Conservation (phyloP, 495 filamentous ascomycete genomes). For the Oidiodendron maius region DNA sequence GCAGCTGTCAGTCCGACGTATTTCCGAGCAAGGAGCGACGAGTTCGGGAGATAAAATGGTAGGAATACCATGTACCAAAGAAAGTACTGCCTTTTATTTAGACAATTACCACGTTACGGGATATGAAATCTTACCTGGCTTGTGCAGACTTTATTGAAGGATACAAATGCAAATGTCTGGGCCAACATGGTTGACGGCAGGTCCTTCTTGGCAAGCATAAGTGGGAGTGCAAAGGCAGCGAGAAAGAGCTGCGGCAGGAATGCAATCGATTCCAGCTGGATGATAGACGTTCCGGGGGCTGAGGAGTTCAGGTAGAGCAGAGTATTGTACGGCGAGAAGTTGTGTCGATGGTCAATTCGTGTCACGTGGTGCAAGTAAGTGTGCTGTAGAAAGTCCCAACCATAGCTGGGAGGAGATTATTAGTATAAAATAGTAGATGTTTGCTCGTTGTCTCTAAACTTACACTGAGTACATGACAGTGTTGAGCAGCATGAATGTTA, state of each 20-base stretch:
- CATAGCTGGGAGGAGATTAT: too few species aligned
- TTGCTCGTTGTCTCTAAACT: constrained; percentile 22
- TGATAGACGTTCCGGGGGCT: constrained; percentile 24
- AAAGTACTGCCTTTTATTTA: constrained; percentile 63
- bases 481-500: constrained; percentile 69
- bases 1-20: constrained; percentile 56
- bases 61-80: constrained; percentile 95
- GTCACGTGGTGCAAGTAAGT: constrained; percentile 91
- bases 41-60: constrained; percentile 81
- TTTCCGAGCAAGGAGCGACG: constrained; percentile 57
- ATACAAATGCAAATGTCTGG: constrained; percentile 97
- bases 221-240: constrained; percentile 68
- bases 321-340: constrained; percentile 94
- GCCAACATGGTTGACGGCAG: constrained; percentile 86
- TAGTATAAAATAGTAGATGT: too few species aligned
- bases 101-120: not conserved
- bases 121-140: constrained; percentile 63
- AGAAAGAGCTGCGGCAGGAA: constrained; percentile 84
- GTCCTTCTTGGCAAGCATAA: constrained; percentile 75
- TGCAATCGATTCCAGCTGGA: constrained; percentile 67
- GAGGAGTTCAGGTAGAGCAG: constrained; percentile 81
- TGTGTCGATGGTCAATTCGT: constrained; percentile 93
- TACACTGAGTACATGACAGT: constrained; percentile 69
- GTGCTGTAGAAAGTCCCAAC: constrained; percentile 71
- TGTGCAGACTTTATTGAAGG: constrained; percentile 98